Percentiles rank a stretch among this genome's conserved stretches.
Conservation (phyloP, 148 eudicot species). For the Oxyria digyna region DNA sequence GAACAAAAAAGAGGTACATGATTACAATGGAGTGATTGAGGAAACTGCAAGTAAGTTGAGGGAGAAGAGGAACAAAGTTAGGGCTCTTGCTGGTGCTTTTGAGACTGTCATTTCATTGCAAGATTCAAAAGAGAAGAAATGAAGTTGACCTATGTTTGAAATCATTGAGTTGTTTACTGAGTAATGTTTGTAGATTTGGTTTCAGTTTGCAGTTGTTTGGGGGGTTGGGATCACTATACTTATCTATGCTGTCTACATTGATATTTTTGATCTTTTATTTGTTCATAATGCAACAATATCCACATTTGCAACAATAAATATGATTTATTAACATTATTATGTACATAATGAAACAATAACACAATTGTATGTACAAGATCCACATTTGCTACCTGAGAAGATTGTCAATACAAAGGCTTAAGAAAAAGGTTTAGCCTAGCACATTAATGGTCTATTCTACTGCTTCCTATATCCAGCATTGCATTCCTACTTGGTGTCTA, state of each 20-base stretch:
- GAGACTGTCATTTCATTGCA: conserved; percentile 60
- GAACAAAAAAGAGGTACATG: conserved; percentile 18
- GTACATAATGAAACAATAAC: neutral
- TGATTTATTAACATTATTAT: conserved; percentile 4
- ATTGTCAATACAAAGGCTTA: neutral
- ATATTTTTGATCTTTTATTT: neutral
- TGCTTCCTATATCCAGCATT: neutral
- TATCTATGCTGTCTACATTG: neutral
- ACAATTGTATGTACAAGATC: conserved; percentile 4
- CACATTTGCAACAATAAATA: neutral
- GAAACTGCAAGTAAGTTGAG: conserved; percentile 47
- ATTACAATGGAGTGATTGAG: conserved; percentile 52
- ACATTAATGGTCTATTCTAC: neutral
- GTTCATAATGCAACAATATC: too few relatives aligned
- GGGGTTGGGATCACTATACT: neutral
- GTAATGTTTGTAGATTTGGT: neutral
- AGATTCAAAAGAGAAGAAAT: conserved; percentile 9
- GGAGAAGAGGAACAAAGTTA: conserved; percentile 52
- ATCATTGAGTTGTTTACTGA: neutral
- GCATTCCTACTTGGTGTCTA: neutral
- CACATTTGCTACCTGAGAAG: neutral
- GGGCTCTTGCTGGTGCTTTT: conserved; percentile 70
- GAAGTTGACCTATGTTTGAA: neutral
- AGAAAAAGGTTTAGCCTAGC: neutral
- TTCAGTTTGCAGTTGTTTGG: neutral